Conservation (phyloP, 176 grass and related monocot species). For the Bolboschoenus planiculmis region DNA sequence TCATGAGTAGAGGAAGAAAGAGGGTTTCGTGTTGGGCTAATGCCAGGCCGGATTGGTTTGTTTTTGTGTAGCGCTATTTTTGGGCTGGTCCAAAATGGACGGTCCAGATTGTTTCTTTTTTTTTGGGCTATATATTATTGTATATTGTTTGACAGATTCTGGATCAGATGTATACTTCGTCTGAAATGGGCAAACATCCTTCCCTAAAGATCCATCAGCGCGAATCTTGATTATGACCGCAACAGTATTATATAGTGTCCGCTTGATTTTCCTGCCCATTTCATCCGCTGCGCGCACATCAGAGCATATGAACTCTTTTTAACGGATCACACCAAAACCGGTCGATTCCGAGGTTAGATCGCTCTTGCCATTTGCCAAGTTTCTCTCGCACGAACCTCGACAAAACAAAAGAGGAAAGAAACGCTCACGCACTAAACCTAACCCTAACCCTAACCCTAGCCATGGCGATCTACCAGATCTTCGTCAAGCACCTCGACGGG, state of each 20-base stretch:
- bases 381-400: not conserved
- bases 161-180: no score
- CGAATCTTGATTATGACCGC: no score
- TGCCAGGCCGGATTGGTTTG: not conserved
- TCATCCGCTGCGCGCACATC: no score
- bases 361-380: not conserved
- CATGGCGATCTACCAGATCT: slow-evolving; percentile 55
- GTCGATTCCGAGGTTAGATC: no score
- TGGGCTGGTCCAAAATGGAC: not conserved
- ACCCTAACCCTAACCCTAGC: not conserved
- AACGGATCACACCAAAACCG: no score
- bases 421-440: not conserved
- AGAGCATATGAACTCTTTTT: no score
- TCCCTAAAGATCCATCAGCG: no score
- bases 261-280: no score
- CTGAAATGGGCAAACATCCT: no score
- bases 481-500: slow-evolving; percentile 69
- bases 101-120: not conserved
- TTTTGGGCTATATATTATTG: not conserved
- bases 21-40: slow-evolving; percentile 9
- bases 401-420: not conserved
- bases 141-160: no score
- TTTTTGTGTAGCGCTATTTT: not conserved
- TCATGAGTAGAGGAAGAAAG: not conserved
- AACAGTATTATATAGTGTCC: no score